Evolutionary conservation across 306 rosid genomes (phyloP), one percentile per base, ranked within the genome.

Genomic region (Rosa chinensis): DNA sequence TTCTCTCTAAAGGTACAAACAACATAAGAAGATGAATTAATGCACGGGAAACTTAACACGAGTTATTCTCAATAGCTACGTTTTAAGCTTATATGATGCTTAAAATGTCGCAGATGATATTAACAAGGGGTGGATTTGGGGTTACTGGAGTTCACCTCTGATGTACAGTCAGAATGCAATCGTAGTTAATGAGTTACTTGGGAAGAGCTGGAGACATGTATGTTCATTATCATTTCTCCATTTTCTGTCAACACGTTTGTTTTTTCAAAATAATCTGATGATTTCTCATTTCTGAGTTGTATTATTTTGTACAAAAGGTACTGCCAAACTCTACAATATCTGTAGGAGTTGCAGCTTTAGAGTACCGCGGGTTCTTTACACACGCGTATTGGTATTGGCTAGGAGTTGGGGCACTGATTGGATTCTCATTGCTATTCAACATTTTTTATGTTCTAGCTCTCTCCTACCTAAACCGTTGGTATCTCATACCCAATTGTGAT

Each of bases 111-210:
- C 86, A 92, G 95, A 85, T 44, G 62, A 86, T 8, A 84, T 90
- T 7, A 87, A 86, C 78, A 85, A 86, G 79, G 85, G 88, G 89
- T 92, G 97, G 95, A 82, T 64, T 20, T 92, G 97, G 95, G 97
- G 95, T 16, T 92, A 84, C 77, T 92, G 97, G 97, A 75, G 75
- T 35, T 90, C 93, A 53, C 95, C 97, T 58, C 40, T 92, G 79
- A 92, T 90, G 95, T 90, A 89, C 58, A 78, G 72, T 16, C 95
- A 90, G 83, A 90, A 85, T 78, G 95, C 93, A 48, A 53, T 90
- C n/a, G 78, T 79, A 74, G 90, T 83, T 64, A 92, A 90, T 55
- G 97, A 92, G 83, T 89, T 92, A 45, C 89, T 86, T 71, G 95
- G 97, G 53, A 50, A 81, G 28, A 86, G 83, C 72, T 92, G 97